A percentile compares a stretch with the other conserved stretches of the same genome.
phyloP scores from a whole-genome alignment of 225 moss, liverwort and hornwort species.

The Bryoerythrophyllum caledonicum region DNA sequence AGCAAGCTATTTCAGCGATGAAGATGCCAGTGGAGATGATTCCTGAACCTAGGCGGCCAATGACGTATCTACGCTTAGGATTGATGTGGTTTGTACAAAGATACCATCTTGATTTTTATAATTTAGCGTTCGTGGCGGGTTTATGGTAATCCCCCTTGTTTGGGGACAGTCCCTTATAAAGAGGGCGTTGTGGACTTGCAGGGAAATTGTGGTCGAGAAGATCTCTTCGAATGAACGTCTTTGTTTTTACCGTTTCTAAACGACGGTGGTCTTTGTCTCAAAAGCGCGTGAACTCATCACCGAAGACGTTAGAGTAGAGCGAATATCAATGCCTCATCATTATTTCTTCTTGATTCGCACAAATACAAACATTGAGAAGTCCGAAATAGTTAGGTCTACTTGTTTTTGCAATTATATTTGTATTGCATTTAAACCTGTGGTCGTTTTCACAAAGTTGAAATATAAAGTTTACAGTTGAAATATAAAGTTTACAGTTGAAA shows the following conservation, averaged over 20 bases:
- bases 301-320: not conserved
- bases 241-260: not conserved
- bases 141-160: not conserved
- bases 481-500: too few relatives aligned
- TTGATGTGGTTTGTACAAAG: slow-evolving; percentile 2
- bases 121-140: not conserved
- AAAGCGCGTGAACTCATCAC: not conserved
- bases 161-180: not conserved
- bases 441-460: too few relatives aligned
- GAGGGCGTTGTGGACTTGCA: not conserved
- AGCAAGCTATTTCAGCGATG: slow-evolving; percentile 92
- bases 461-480: too few relatives aligned
- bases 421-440: too few relatives aligned
- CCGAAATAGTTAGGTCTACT: too few relatives aligned
- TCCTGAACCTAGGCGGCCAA: slow-evolving; percentile 23
- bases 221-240: not conserved
- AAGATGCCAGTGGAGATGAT: slow-evolving; percentile 80
- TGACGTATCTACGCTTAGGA: not conserved
- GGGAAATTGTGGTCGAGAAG: not conserved
- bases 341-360: too few relatives aligned
- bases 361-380: too few relatives aligned
- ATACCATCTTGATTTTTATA: not conserved
- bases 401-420: too few relatives aligned
- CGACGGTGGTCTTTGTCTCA: not conserved
- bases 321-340: too few relatives aligned